A percentile compares a stretch with the other conserved stretches of the same genome.
These are phyloP conservation scores for Letharia columbiana DNA, from an alignment of 495 filamentous ascomycete genomes.

Conservation along the genomic window DNA sequence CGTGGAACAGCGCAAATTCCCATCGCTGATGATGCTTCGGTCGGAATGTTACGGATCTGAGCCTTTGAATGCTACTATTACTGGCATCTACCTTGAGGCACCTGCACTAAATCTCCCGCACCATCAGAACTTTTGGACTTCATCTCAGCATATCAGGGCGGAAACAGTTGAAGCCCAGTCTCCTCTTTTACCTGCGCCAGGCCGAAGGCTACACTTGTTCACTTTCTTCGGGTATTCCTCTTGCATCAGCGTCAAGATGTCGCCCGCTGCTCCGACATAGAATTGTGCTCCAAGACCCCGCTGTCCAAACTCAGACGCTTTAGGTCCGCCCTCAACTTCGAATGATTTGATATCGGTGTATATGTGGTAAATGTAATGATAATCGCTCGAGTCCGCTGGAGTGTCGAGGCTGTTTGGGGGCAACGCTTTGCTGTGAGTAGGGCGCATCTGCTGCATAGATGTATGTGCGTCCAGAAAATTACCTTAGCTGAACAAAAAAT, in stretches of 20 bases:
- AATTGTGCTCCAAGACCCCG: conserved; percentile 49
- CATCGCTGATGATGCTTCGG: too few relatives aligned
- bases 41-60: too few relatives aligned
- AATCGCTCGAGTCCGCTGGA: conserved; percentile 26
- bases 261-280: conserved; percentile 18
- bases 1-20: too few relatives aligned
- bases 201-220: conserved; percentile 1
- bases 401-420: conserved; percentile 44
- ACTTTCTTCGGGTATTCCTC: conserved; percentile 13
- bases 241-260: conserved; percentile 12
- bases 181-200: conserved; percentile 12
- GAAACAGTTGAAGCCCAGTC: not conserved
- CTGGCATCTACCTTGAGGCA: too few relatives aligned
- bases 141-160: too few relatives aligned
- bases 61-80: too few relatives aligned
- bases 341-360: conserved; percentile 42
- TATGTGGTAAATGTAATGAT: conserved; percentile 48
- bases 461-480: conserved; percentile 28
- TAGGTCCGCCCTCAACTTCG: conserved; percentile 39
- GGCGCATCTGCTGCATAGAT: conserved; percentile 41
- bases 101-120: too few relatives aligned
- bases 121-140: too few relatives aligned
- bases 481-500: not conserved
- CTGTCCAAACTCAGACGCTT: conserved; percentile 51
- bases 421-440: conserved; percentile 41